phyloP scores from a whole-genome alignment of 306 rosid genomes.

The Casuarina glauca region DNA sequence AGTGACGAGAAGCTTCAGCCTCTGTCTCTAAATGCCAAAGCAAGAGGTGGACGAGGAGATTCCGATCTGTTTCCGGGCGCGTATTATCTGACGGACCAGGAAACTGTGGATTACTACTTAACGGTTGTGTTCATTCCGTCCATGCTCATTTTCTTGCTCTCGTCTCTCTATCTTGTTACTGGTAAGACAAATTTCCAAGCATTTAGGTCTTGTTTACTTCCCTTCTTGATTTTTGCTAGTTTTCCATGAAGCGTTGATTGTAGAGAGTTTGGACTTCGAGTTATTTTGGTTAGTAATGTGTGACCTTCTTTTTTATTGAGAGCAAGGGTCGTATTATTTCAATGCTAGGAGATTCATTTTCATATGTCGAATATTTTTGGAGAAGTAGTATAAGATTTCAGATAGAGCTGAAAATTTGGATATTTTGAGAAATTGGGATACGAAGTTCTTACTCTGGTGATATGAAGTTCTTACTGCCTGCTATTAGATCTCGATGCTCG shows the following conservation, averaged over 20 bases:
- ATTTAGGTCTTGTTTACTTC: background rate
- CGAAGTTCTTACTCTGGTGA: background rate
- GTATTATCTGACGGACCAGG: slow-evolving; percentile 83
- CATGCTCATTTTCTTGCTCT: slow-evolving; percentile 47
- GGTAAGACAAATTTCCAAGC: slow-evolving; percentile 45
- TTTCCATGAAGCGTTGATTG: background rate
- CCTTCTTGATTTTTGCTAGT: background rate
- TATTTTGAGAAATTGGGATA: background rate
- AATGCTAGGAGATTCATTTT: no score
- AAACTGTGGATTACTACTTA: slow-evolving; percentile 84
- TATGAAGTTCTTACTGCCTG: background rate
- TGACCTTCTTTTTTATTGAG: background rate
- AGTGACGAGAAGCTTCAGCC: slow-evolving; percentile 61
- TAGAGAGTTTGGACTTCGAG: background rate
- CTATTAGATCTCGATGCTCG: background rate
- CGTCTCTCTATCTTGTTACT: slow-evolving; percentile 68
- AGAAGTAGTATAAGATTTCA: slow-evolving; percentile 4
- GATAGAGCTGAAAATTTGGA: slow-evolving; percentile 1
- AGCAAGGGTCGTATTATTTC: background rate
- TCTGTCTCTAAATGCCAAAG: slow-evolving; percentile 49
- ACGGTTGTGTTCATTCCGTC: slow-evolving; percentile 91
- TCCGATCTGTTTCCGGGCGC: slow-evolving; percentile 60
- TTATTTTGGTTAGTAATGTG: background rate
- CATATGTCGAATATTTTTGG: background rate
- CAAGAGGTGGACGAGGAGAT: slow-evolving; percentile 53